A percentile compares a stretch with the other conserved stretches of the same genome.
Conservation (phyloP, 306 rosid species). For the Sphenostylis stenocarpa region DNA sequence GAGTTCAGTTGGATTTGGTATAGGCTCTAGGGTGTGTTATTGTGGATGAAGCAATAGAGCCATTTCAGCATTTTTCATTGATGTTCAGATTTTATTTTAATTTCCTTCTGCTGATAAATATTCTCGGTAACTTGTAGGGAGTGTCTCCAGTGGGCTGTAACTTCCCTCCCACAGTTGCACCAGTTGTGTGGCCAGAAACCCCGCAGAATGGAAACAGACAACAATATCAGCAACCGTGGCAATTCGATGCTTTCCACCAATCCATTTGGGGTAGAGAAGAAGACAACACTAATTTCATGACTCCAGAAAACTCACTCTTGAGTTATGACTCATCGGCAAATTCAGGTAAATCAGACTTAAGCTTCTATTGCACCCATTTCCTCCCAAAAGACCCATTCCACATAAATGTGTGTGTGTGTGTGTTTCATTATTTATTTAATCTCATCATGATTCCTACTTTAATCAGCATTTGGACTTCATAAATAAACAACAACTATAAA, state of each 20-base stretch:
- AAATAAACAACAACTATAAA: neutral
- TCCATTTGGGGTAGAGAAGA: slow-evolving; percentile 76
- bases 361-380: neutral
- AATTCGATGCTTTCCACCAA: slow-evolving; percentile 58
- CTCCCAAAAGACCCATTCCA: neutral
- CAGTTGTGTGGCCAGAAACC: slow-evolving; percentile 67
- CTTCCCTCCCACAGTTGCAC: slow-evolving; percentile 58
- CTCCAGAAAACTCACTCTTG: slow-evolving; percentile 77
- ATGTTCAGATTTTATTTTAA: slow-evolving; percentile 12
- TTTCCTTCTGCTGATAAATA: slow-evolving; percentile 22
- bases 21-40: neutral
- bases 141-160: slow-evolving; percentile 59
- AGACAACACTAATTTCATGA: slow-evolving; percentile 58
- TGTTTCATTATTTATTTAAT: too few species aligned
- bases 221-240: slow-evolving; percentile 82
- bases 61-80: slow-evolving; percentile 4
- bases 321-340: slow-evolving; percentile 73
- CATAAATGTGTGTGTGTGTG: neutral
- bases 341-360: slow-evolving; percentile 60
- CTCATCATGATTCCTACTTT: neutral
- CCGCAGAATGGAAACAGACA: slow-evolving; percentile 62
- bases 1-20: slow-evolving; percentile 1
- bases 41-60: neutral
- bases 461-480: slow-evolving; percentile 8
- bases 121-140: slow-evolving; percentile 48